These are phyloP conservation scores for Candida dendrica DNA, from an alignment of 805 yeast genomes.

Conservation along the genomic window DNA sequence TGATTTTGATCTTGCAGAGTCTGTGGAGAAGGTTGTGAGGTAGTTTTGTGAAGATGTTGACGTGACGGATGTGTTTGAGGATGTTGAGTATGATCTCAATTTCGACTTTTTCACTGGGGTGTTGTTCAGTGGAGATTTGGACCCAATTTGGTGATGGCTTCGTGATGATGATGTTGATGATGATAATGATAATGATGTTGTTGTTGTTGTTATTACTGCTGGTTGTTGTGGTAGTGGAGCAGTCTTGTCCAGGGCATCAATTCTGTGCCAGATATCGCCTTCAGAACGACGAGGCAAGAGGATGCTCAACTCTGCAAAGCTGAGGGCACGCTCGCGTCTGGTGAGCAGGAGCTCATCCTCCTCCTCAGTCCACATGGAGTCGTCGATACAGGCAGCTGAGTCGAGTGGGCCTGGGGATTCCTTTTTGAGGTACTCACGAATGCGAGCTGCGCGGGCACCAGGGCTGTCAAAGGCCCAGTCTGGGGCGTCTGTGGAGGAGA, in stretches of 20 bases:
- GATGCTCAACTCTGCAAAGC: constrained; percentile 67
- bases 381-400: background rate
- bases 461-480: background rate
- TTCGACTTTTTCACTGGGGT: background rate
- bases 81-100: constrained; percentile 5
- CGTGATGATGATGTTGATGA: no score
- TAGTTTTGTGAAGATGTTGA: constrained; percentile 1
- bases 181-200: no score
- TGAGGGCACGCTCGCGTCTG: constrained; percentile 49
- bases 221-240: background rate
- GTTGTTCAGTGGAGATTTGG: background rate
- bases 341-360: constrained; percentile 64
- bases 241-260: constrained; percentile 34
- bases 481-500: background rate
- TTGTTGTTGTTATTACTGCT: background rate
- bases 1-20: constrained; percentile 10
- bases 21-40: background rate
- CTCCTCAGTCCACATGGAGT: constrained; percentile 40
- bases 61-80: constrained; percentile 4
- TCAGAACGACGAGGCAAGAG: constrained; percentile 68
- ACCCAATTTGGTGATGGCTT: no score
- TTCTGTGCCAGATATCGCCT: constrained; percentile 62
- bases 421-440: background rate
- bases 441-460: background rate
- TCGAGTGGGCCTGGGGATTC: background rate